phyloP scores from a whole-genome alignment of 2,329 filamentous ascomycete genomes.

The Arthrocladium fulminans region DNA sequence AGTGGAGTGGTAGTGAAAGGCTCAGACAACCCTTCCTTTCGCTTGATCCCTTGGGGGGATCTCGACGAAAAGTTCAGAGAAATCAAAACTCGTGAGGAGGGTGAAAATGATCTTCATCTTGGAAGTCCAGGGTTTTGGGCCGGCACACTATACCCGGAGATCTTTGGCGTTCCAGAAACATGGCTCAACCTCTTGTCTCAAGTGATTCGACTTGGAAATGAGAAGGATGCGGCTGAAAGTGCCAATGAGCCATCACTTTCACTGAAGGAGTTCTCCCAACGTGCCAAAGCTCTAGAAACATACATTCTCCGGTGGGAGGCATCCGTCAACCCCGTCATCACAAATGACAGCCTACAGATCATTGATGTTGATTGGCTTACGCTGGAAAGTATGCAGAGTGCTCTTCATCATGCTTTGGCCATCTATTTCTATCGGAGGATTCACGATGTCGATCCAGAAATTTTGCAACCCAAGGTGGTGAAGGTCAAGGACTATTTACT shows the following conservation, averaged over 20 bases:
- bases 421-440: conserved; percentile 42
- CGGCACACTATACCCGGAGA: conserved; percentile 37
- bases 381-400: conserved; percentile 28
- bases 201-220: conserved; percentile 36
- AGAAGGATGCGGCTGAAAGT: conserved; percentile 30
- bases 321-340: neutral
- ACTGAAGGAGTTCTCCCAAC: conserved; percentile 27
- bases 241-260: conserved; percentile 11
- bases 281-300: conserved; percentile 29
- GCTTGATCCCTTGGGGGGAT: conserved; percentile 25
- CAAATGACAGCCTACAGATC: neutral
- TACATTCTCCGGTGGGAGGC: conserved; percentile 24
- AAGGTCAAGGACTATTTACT: conserved; percentile 32
- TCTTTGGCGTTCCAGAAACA: conserved; percentile 38
- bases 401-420: conserved; percentile 36
- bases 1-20: conserved; percentile 8
- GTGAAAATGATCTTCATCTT: conserved; percentile 39
- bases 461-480: conserved; percentile 33
- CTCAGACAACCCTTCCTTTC: conserved; percentile 28
- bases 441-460: conserved; percentile 33
- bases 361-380: conserved; percentile 12
- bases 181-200: conserved; percentile 35
- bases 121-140: conserved; percentile 34
- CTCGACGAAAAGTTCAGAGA: conserved; percentile 27
- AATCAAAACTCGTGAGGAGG: conserved; percentile 31